Conservation (phyloP, 2,329 filamentous ascomycete species). For the Fusarium illudens region DNA sequence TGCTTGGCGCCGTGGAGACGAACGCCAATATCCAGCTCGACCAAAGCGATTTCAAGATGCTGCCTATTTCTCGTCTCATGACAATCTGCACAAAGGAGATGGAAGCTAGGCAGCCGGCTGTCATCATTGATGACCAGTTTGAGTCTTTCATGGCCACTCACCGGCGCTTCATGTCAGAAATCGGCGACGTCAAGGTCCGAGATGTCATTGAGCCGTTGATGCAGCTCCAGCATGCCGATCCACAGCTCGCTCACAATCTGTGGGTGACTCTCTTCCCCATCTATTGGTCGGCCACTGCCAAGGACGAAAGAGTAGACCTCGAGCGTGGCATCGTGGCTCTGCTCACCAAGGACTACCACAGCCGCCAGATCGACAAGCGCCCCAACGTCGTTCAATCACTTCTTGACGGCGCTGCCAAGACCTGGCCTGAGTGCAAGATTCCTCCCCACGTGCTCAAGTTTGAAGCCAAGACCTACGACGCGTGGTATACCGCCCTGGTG, state of each 20-base stretch:
- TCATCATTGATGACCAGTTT: conserved; percentile 83
- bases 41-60: conserved; percentile 81
- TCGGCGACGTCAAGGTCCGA: conserved; percentile 85
- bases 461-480: conserved; percentile 90
- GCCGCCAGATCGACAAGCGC: conserved; percentile 90
- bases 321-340: conserved; percentile 91
- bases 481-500: conserved; percentile 93
- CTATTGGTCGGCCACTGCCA: conserved; percentile 88
- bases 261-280: conserved; percentile 94
- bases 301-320: conserved; percentile 88
- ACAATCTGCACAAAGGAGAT: conserved; percentile 79
- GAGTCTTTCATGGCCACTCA: conserved; percentile 82
- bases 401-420: conserved; percentile 84
- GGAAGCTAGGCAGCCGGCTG: conserved; percentile 68
- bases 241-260: conserved; percentile 82
- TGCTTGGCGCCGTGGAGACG: conserved; percentile 91
- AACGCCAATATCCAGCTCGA: conserved; percentile 81
- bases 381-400: conserved; percentile 96
- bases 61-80: conserved; percentile 77
- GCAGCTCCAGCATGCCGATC: conserved; percentile 91
- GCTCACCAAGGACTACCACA: conserved; percentile 94
- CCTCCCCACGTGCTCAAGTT: conserved; percentile 97
- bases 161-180: conserved; percentile 81
- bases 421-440: conserved; percentile 88
- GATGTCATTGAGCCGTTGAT: conserved; percentile 90